Evolutionary conservation across 192 early-diverging fungal species (phyloP).

Genomic region (Allomyces macrogynus): DNA sequence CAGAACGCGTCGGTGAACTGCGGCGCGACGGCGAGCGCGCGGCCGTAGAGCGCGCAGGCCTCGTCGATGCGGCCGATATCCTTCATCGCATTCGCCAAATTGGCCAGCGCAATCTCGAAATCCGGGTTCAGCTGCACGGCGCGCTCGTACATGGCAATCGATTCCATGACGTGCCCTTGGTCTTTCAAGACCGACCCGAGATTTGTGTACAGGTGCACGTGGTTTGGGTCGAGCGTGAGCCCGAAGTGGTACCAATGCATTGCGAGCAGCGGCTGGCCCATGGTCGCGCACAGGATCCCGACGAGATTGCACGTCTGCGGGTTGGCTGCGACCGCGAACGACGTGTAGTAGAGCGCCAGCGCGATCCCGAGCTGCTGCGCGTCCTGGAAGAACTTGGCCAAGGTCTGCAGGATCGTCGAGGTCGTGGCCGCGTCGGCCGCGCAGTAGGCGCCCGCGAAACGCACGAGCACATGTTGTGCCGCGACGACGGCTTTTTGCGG

Average conservation of each 20-base stretch:
- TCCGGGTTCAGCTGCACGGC: constrained; percentile 67
- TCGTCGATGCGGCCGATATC: constrained; percentile 80
- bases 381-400: constrained; percentile 81
- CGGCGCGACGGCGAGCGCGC: constrained; percentile 63
- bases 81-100: constrained; percentile 81
- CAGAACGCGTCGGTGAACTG: constrained; percentile 85
- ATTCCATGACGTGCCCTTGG: constrained; percentile 62
- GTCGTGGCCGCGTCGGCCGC: constrained; percentile 18
- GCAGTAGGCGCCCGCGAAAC: too few relatives aligned
- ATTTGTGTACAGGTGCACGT: constrained; percentile 83
- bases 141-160: constrained; percentile 69
- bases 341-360: constrained; percentile 65
- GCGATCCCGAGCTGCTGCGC: constrained; percentile 40
- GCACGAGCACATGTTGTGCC: too few relatives aligned
- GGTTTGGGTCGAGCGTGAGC: constrained; percentile 51
- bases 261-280: constrained; percentile 48
- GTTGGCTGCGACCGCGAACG: constrained; percentile 52
- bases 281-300: constrained; percentile 51
- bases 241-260: constrained; percentile 76
- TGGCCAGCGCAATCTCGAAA: constrained; percentile 82
- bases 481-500: too few relatives aligned
- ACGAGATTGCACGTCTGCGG: constrained; percentile 84
- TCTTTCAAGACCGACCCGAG: constrained; percentile 80
- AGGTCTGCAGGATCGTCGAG: constrained; percentile 50
- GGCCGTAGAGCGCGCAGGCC: constrained; percentile 61